A percentile compares a stretch with the other conserved stretches of the same genome.
These are phyloP conservation scores for Populus nigra DNA, from an alignment of 345 rosid species.

Conservation along the genomic window DNA sequence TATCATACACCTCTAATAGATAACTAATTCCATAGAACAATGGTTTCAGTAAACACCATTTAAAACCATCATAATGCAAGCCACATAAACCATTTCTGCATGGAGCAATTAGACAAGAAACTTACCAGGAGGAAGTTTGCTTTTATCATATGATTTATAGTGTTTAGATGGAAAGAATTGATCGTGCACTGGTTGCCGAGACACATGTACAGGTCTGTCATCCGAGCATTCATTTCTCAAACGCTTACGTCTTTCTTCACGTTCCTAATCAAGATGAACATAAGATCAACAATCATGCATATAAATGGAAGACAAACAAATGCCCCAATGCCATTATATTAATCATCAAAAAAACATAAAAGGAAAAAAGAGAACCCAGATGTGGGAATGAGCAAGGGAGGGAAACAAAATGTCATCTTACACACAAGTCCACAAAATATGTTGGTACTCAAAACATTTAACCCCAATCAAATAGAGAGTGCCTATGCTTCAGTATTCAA, in stretches of 20 bases:
- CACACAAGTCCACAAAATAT: neutral
- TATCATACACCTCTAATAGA: neutral
- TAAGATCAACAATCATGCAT: slow-evolving; percentile 1
- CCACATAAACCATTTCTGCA: neutral
- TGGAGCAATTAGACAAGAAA: slow-evolving; percentile 7
- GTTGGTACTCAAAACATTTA: neutral
- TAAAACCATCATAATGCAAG: neutral
- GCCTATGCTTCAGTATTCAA: neutral
- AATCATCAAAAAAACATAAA: neutral
- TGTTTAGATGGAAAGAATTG: slow-evolving; percentile 46
- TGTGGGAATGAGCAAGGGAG: neutral
- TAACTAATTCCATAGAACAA: neutral
- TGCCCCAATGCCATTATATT: neutral
- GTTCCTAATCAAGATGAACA: slow-evolving; percentile 57
- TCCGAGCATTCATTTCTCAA: slow-evolving; percentile 60
- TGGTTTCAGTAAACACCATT: neutral
- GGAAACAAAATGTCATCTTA: neutral
- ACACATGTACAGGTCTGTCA: slow-evolving; percentile 47
- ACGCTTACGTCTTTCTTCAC: slow-evolving; percentile 86
- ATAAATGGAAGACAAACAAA: neutral
- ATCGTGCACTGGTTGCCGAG: slow-evolving; percentile 53
- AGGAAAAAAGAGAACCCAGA: neutral
- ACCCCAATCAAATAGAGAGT: neutral
- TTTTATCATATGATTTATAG: slow-evolving; percentile 55
- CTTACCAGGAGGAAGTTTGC: slow-evolving; percentile 84